Evolutionary conservation across 2,329 filamentous ascomycete genomes (phyloP), one percentile per base, ranked within the genome.

Genomic region (Elsinoe fawcettii): DNA sequence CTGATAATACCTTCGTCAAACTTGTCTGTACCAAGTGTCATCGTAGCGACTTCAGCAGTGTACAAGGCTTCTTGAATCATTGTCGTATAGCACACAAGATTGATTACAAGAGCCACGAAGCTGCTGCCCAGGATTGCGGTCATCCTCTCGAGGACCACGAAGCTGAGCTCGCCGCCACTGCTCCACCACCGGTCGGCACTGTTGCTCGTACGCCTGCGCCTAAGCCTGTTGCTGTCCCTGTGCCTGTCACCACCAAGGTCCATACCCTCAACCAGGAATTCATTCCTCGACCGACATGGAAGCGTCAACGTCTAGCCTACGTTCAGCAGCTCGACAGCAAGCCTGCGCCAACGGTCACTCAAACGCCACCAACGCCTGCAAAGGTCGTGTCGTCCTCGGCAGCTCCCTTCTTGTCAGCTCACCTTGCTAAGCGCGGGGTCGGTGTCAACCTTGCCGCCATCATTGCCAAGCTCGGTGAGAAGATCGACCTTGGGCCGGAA

Each of bases 31-130:
- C 74, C 41, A 87, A 93, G 70, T 97, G 93, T 72, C 80, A 90
- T 51, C 82, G 92, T 62, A 88, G 90, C 69, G 89, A 96, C 70
- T 97, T 97, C 68, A 91, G 87, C 57, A 97, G 91, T 74, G 95
- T 91, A 0, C 93, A 97, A 71, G 93, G 93, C n/a, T 97, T 97
- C 73, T 93, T 99, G 75, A 99, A 99, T 68, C 93, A 99, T 69
- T 97, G 92, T 70, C 90, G 93, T 58, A 97, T 99, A 65, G 90
- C 91, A 23, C 93, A 99, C 73, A 88, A 87, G 69, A 82, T 89
- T 59, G 90, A 95, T 62, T 97, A 91, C 77, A 92, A 95, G 74
- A 96, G 90, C 65, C 93, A 99, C 67, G 92, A 97, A 70, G 89
- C 91, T 66, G 93, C 93, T 61, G 93, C 92, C 32, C 80, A 91